Percentiles rank a stretch among this genome's conserved stretches.
Conservation (phyloP, 176 grass and related monocot genomes). For the Sorghum bicolor region DNA sequence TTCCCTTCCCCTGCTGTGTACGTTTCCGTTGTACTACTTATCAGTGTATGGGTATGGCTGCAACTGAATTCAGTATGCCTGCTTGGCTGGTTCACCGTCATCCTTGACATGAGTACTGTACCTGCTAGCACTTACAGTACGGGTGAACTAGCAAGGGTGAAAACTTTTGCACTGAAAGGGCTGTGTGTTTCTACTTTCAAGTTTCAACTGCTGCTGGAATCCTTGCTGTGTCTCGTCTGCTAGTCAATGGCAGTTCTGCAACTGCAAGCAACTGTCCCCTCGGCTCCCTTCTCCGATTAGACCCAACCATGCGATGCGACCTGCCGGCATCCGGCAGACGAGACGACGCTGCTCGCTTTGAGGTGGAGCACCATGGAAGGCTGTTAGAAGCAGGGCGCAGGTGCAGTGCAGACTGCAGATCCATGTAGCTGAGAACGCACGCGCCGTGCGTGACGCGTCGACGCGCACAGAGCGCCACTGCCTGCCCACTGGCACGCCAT, state of each 20-base stretch:
- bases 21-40: not conserved
- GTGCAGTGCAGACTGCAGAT: not conserved
- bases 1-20: not conserved
- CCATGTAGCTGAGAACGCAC: not conserved
- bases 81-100: not conserved
- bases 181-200: not conserved
- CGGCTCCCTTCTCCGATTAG: not conserved
- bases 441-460: not conserved
- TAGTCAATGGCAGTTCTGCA: constrained; percentile 34
- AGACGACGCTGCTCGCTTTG: not conserved
- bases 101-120: not conserved
- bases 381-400: not conserved
- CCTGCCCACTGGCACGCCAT: not conserved
- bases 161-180: not conserved
- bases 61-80: constrained; percentile 15
- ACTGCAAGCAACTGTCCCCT: constrained; percentile 29
- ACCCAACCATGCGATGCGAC: constrained; percentile 2
- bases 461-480: not conserved
- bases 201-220: not conserved
- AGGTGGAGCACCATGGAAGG: not conserved
- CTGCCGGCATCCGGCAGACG: not conserved
- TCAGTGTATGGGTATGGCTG: constrained; percentile 3
- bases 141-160: too few relatives aligned
- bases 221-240: not conserved
- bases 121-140: not conserved